A percentile compares a stretch with the other conserved stretches of the same genome.
These are phyloP conservation scores for Colletotrichum sansevieriae DNA, from an alignment of 2,329 filamentous ascomycete species.

Conservation along the genomic window DNA sequence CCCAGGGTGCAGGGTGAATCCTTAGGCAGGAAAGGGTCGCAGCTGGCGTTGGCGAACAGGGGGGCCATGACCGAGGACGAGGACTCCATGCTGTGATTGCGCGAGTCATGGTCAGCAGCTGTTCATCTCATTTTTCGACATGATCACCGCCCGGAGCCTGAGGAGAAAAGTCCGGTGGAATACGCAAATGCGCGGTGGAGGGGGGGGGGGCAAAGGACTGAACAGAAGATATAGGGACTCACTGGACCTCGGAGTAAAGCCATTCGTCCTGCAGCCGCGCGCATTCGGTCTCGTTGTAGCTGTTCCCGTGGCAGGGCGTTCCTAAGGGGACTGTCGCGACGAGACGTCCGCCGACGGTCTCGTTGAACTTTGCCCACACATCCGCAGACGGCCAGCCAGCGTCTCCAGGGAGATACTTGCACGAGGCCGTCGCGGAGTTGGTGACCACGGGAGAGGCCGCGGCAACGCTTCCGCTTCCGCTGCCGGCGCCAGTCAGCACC, in stretches of 20 bases:
- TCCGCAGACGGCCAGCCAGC: slow-evolving; percentile 29
- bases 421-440: slow-evolving; percentile 11
- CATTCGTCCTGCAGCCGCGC: slow-evolving; percentile 33
- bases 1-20: slow-evolving; percentile 53
- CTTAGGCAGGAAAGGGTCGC: slow-evolving; percentile 49
- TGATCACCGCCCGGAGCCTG: background rate
- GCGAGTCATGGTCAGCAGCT: slow-evolving; percentile 34
- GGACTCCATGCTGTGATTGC: slow-evolving; percentile 29
- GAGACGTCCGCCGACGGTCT: slow-evolving; percentile 34
- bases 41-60: slow-evolving; percentile 48
- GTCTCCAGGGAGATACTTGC: slow-evolving; percentile 39
- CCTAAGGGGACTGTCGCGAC: slow-evolving; percentile 34
- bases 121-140: slow-evolving; percentile 42
- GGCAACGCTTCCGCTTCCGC: background rate
- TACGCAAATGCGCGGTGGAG: background rate
- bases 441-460: background rate
- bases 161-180: background rate
- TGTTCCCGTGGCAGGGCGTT: slow-evolving; percentile 30
- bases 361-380: slow-evolving; percentile 35
- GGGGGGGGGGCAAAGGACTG: background rate
- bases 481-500: slow-evolving; percentile 19
- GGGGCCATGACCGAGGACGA: slow-evolving; percentile 47
- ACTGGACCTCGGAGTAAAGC: slow-evolving; percentile 39
- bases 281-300: slow-evolving; percentile 34
- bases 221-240: background rate